Conservation (phyloP, 1,139 yeast genomes). For the Debaryomycetaceae sp. region DNA sequence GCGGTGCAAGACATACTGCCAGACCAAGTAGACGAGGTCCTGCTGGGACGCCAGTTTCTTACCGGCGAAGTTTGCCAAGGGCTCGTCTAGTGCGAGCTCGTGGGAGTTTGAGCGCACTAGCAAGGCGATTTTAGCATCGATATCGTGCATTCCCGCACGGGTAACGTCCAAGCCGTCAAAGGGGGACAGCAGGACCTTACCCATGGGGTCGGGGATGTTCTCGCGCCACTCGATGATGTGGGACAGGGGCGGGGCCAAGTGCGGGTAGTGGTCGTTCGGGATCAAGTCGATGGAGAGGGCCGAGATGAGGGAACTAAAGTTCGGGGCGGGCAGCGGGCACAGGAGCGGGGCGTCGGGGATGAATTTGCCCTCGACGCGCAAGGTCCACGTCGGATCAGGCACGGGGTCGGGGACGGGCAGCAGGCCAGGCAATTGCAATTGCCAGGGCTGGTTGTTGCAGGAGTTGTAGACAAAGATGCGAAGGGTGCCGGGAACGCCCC, state of each 20-base stretch:
- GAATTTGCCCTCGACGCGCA: constrained; percentile 79
- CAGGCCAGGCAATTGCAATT: constrained; percentile 30
- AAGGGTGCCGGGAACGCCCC: constrained; percentile 44
- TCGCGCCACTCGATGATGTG: constrained; percentile 37
- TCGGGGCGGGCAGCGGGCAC: constrained; percentile 18
- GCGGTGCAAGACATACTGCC: constrained; percentile 80
- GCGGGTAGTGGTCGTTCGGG: constrained; percentile 32
- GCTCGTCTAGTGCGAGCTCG: constrained; percentile 50
- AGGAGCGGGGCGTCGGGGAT: constrained; percentile 23
- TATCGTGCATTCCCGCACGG: constrained; percentile 61
- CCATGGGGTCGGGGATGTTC: constrained; percentile 6
- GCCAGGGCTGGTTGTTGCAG: constrained; percentile 89
- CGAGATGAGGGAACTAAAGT: constrained; percentile 73
- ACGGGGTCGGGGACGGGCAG: constrained; percentile 11
- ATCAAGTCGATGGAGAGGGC: constrained; percentile 74
- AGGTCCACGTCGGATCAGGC: constrained; percentile 61
- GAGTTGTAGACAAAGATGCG: constrained; percentile 80
- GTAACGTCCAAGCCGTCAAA: constrained; percentile 88
- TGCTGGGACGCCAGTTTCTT: constrained; percentile 73
- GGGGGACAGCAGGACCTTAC: constrained; percentile 6
- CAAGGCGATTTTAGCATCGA: constrained; percentile 62
- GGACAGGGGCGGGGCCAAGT: constrained; percentile 18
- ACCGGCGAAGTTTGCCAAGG: constrained; percentile 62
- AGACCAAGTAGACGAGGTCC: constrained; percentile 71
- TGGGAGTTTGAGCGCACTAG: constrained; percentile 67